Conservation (phyloP, 495 filamentous ascomycete genomes). For the Penicillium bialowiezense region DNA sequence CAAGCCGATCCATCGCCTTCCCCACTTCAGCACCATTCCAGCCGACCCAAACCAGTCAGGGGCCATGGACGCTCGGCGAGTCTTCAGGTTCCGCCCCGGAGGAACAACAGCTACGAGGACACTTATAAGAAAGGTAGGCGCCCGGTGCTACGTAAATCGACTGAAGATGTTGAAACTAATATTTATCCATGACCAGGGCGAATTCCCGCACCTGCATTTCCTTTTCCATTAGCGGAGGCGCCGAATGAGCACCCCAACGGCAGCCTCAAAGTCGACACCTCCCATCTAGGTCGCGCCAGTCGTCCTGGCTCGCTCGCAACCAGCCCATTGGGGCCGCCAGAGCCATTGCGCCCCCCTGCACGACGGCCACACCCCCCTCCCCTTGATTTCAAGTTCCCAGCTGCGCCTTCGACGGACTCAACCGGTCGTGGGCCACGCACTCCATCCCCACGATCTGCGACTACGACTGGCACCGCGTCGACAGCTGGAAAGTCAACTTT, state of each 20-base stretch:
- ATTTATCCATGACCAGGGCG: background rate
- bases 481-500: constrained; percentile 10
- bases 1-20: constrained; percentile 36
- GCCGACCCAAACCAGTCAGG: constrained; percentile 44
- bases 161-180: background rate
- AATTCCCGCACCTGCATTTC: constrained; percentile 18
- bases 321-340: constrained; percentile 26
- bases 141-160: background rate
- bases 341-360: constrained; percentile 28
- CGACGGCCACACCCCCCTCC: constrained; percentile 42
- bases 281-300: constrained; percentile 20
- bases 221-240: constrained; percentile 27
- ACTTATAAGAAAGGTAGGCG: constrained; percentile 40
- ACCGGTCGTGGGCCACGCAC: constrained; percentile 35
- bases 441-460: constrained; percentile 27
- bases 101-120: constrained; percentile 45
- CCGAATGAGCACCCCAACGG: constrained; percentile 23
- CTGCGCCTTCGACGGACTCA: constrained; percentile 37
- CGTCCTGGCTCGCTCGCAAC: constrained; percentile 23
- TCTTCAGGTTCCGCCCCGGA: constrained; percentile 69
- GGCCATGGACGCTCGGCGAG: constrained; percentile 81
- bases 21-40: constrained; percentile 38
- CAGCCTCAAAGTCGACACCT: constrained; percentile 30
- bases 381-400: constrained; percentile 68
- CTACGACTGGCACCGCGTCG: constrained; percentile 12